These are phyloP conservation scores for Uronychia binucleata DNA, from an alignment of 73 alveolate species.

Conservation along the genomic window DNA sequence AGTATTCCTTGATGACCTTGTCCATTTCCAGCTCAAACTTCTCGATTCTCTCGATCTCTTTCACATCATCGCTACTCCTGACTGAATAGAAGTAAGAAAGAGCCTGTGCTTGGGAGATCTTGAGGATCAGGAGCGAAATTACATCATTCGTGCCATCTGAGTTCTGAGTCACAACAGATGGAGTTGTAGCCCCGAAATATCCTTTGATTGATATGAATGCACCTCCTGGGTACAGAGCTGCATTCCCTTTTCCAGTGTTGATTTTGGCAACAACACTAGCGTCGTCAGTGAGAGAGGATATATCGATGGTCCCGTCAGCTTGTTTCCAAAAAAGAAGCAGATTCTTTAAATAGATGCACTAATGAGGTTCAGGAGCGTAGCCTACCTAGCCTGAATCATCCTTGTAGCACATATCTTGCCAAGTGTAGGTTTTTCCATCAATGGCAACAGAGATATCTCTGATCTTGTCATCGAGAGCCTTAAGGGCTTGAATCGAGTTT, in stretches of 20 bases:
- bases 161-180: background rate
- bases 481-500: background rate
- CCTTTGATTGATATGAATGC: background rate
- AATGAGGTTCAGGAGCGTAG: background rate
- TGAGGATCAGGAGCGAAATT: too few species aligned
- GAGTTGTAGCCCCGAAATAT: constrained; percentile 1
- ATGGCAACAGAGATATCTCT: background rate
- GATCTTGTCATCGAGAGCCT: background rate
- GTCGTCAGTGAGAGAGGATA: background rate
- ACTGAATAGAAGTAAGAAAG: background rate
- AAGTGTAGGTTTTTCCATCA: background rate
- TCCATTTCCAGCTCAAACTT: constrained; percentile 7
- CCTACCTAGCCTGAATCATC: background rate
- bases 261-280: background rate
- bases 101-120: background rate
- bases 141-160: constrained; percentile 4
- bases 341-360: background rate
- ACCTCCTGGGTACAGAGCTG: background rate
- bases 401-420: background rate
- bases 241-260: background rate
- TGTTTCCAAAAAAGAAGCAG: background rate
- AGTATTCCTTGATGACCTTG: background rate
- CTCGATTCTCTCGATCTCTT: background rate
- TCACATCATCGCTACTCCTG: background rate
- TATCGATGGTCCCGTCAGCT: background rate